These are phyloP conservation scores for Oropetium thomaeum DNA, from an alignment of 176 grass and related monocot species.

Conservation along the genomic window DNA sequence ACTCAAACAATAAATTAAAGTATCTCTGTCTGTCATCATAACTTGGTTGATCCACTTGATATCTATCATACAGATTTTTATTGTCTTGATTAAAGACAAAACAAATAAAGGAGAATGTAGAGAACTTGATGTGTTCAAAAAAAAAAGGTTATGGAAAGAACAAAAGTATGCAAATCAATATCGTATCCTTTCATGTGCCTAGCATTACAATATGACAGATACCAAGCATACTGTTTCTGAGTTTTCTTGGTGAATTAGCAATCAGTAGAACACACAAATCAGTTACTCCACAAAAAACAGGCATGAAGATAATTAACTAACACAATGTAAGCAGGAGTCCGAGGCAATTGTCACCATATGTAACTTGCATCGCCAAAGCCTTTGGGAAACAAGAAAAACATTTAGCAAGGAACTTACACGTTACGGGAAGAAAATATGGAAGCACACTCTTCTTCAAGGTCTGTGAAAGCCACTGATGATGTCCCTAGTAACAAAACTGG, in stretches of 20 bases:
- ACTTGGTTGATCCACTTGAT: constrained; percentile 81
- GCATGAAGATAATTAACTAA: constrained; percentile 10
- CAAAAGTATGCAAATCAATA: constrained; percentile 20
- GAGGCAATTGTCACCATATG: not conserved
- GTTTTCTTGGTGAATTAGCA: constrained; percentile 20
- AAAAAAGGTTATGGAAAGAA: not conserved
- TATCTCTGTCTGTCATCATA: constrained; percentile 71
- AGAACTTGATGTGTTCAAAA: not conserved
- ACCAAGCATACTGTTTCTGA: constrained; percentile 26
- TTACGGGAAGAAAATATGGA: constrained; percentile 87
- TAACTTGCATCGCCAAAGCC: not conserved
- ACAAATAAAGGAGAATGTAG: constrained; percentile 15
- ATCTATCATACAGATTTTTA: constrained; percentile 59
- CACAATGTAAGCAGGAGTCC: constrained; percentile 14
- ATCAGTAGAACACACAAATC: not conserved
- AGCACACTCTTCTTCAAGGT: constrained; percentile 80
- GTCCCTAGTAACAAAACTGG: constrained; percentile 90
- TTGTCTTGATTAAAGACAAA: constrained; percentile 28
- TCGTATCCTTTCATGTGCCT: not conserved
- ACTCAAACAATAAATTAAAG: constrained; percentile 62
- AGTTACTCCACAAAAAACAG: no score
- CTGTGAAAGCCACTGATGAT: constrained; percentile 59
- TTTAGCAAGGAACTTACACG: constrained; percentile 59
- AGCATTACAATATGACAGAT: not conserved
- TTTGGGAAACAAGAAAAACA: constrained; percentile 21